Percentiles rank a stretch among this genome's conserved stretches.
Conservation (phyloP, 148 eudicot species). For the Oxyria digyna region DNA sequence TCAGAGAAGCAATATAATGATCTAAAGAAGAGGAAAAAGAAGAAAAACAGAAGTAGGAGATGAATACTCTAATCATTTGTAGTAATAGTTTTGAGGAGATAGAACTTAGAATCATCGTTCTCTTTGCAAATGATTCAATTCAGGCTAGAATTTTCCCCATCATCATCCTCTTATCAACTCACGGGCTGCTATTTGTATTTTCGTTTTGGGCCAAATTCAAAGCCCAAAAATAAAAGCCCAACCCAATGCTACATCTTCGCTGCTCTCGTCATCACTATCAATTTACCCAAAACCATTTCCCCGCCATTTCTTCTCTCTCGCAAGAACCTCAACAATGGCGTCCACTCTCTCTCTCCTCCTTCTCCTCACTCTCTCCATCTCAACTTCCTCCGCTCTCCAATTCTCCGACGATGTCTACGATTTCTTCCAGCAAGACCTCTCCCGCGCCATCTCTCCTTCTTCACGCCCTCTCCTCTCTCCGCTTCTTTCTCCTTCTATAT, state of each 20-base stretch:
- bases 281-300: slow-evolving; percentile 7
- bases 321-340: slow-evolving; percentile 23
- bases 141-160: too few species aligned
- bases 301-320: slow-evolving; percentile 19
- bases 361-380: slow-evolving; percentile 4
- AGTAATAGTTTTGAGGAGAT: too few species aligned
- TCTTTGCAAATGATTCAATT: too few species aligned
- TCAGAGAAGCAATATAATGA: too few species aligned
- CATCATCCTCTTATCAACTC: too few species aligned
- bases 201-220: background rate
- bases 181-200: too few species aligned
- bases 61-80: too few species aligned
- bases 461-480: slow-evolving; percentile 8
- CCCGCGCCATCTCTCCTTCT: slow-evolving; percentile 1
- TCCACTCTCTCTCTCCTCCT: slow-evolving; percentile 21
- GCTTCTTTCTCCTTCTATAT: slow-evolving; percentile 1
- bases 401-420: slow-evolving; percentile 22
- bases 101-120: too few species aligned
- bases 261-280: background rate
- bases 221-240: background rate
- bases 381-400: slow-evolving; percentile 14
- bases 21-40: too few species aligned
- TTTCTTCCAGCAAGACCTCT: slow-evolving; percentile 16
- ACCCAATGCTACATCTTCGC: background rate
- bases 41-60: too few species aligned